Conservation (phyloP, 495 filamentous ascomycete genomes). For the Astrocystis sublimbata region DNA sequence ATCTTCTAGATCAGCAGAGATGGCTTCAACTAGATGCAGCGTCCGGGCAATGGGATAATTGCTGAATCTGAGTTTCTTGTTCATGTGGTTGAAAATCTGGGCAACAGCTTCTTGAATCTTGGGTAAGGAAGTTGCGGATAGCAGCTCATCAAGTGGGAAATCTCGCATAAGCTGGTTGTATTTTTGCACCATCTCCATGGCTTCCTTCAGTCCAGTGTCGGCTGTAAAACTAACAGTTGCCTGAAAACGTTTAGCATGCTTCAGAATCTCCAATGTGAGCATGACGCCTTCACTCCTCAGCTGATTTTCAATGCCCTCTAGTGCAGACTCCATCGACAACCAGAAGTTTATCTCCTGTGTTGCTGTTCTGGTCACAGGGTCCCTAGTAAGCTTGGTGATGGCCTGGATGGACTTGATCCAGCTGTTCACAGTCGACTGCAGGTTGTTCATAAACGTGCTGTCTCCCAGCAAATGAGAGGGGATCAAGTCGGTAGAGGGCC, state of each 20-base stretch:
- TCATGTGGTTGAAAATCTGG: slow-evolving; percentile 87
- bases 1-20: slow-evolving; percentile 87
- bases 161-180: slow-evolving; percentile 99
- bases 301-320: slow-evolving; percentile 88
- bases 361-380: slow-evolving; percentile 83
- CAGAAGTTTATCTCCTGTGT: slow-evolving; percentile 98
- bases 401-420: slow-evolving; percentile 98
- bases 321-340: slow-evolving; percentile 88
- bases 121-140: slow-evolving; percentile 84
- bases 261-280: slow-evolving; percentile 90
- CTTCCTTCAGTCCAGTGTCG: slow-evolving; percentile 93
- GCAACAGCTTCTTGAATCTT: slow-evolving; percentile 89
- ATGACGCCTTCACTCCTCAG: slow-evolving; percentile 83
- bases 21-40: slow-evolving; percentile 94
- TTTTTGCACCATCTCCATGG: slow-evolving; percentile 91
- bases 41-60: slow-evolving; percentile 92
- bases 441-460: slow-evolving; percentile 86
- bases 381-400: slow-evolving; percentile 92
- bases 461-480: slow-evolving; percentile 71
- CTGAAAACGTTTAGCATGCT: slow-evolving; percentile 93
- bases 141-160: slow-evolving; percentile 91
- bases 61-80: slow-evolving; percentile 93
- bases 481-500: slow-evolving; percentile 74
- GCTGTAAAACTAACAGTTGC: slow-evolving; percentile 93
- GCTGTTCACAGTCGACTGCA: slow-evolving; percentile 88